Conservation (phyloP, 75 land plant genomes). For the Picea sitchensis region DNA sequence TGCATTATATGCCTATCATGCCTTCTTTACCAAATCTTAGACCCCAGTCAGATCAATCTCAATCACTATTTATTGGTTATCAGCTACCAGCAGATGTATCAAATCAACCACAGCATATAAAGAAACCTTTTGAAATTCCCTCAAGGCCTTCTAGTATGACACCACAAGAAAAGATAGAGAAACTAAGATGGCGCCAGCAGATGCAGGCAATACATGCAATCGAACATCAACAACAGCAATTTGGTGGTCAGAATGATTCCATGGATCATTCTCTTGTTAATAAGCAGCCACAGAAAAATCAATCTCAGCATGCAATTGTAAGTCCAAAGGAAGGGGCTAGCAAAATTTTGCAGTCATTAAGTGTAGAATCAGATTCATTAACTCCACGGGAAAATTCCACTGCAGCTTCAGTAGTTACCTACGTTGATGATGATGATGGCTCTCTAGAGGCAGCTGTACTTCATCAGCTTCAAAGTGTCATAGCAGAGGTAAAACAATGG, state of each 20-base stretch:
- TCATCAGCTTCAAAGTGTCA: conserved; percentile 53
- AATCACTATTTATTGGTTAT: conserved; percentile 21
- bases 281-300: conserved; percentile 6
- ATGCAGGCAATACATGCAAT: conserved; percentile 85
- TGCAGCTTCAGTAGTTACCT: conserved; percentile 14
- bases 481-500: conserved; percentile 40
- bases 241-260: conserved; percentile 26
- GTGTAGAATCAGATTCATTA: conserved; percentile 14
- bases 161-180: conserved; percentile 90
- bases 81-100: conserved; percentile 19
- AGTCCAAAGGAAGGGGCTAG: conserved; percentile 15
- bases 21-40: conserved; percentile 13
- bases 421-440: conserved; percentile 18
- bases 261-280: conserved; percentile 18
- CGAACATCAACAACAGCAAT: conserved; percentile 65
- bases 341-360: conserved; percentile 7
- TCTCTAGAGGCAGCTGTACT: conserved; percentile 51
- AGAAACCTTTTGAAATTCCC: conserved; percentile 17
- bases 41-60: conserved; percentile 20
- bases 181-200: conserved; percentile 73
- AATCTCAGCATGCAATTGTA: conserved; percentile 12
- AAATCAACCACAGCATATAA: conserved; percentile 19
- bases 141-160: conserved; percentile 42
- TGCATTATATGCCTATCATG: conserved; percentile 28
- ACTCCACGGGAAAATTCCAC: conserved; percentile 21